Base-by-base conservation (phyloP, 192 early-diverging fungal genomes). In the Physocladia obscura region DNA sequence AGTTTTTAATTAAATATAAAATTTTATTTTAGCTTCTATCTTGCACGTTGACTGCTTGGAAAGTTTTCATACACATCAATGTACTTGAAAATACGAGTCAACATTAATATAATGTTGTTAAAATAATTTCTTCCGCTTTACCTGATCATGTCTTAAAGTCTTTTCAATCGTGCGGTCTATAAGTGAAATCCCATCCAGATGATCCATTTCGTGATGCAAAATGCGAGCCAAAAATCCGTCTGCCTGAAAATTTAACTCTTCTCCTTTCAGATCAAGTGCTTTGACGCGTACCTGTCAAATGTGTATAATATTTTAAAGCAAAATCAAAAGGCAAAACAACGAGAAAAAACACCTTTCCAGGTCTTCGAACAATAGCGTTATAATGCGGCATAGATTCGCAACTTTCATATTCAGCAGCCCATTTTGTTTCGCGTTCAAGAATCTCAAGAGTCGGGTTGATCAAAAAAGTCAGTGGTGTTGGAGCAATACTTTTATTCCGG, bases 141-240 rank as follows among this genome's bases (percentile, higher is more conserved):
- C 74, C 69, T 72, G 72, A 57, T 84, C 80, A 67, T 82, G 80
- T 67, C 83, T 40, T 21, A 85, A 57, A 49, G 68, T 75, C 56
- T 75, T 30, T 24, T 49, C 34, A 1, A 78, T 78, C 80, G 80
- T 80, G 26, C 59, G 69, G 52, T 85, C 83, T 17, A 74, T 59
- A 38, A 71, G 72, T 1, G 76, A 44, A 21, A 63, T 59, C 0
- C 79, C 83, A 11, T 85, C 75, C 62, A 85, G 48, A 76, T 85
- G 83, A 47, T 85, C 83, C 17, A 70, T 24, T 48, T 85, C 83
- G 49, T 85, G 83, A 67, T 85, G 83, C 19, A 85, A 37, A 2
- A 85, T 52, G 40, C 73, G 44, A 2, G 83, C 80, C 49, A 80
- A 30, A 24, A 68, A 74, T 1, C 78, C 78, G 26, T 24, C 21